Conservation (phyloP, 1,139 yeast species). For the Sugiyamaella paludigena region DNA sequence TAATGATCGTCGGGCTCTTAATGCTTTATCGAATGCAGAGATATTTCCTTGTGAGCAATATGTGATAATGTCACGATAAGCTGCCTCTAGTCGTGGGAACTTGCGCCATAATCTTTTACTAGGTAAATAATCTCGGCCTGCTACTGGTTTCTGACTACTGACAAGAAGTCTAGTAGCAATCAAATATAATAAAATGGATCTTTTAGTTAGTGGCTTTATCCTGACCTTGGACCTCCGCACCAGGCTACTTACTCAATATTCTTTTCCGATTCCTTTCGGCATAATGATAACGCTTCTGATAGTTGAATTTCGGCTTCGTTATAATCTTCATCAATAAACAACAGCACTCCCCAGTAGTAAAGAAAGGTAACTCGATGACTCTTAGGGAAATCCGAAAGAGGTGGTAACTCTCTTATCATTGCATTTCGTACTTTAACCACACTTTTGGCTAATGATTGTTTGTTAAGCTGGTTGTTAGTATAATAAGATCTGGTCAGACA, state of each 20-base stretch:
- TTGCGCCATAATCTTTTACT: slow-evolving; percentile 45
- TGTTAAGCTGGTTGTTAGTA: slow-evolving; percentile 43
- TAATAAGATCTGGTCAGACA: background rate
- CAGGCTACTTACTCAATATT: slow-evolving; percentile 37
- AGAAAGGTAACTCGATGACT: slow-evolving; percentile 58
- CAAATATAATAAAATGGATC: slow-evolving; percentile 37
- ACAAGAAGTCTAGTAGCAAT: slow-evolving; percentile 40
- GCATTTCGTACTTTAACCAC: slow-evolving; percentile 70
- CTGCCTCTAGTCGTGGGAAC: slow-evolving; percentile 44
- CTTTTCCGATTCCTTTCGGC: slow-evolving; percentile 29
- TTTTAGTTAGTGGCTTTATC: slow-evolving; percentile 9
- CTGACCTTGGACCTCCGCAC: too few relatives aligned
- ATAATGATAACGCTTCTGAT: slow-evolving; percentile 46
- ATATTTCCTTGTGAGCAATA: slow-evolving; percentile 59
- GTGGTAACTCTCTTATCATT: slow-evolving; percentile 53
- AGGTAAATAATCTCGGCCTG: slow-evolving; percentile 25
- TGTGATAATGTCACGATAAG: slow-evolving; percentile 52
- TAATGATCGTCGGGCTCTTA: slow-evolving; percentile 48
- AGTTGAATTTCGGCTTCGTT: slow-evolving; percentile 50
- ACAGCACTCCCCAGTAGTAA: slow-evolving; percentile 64
- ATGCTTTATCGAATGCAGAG: slow-evolving; percentile 44
- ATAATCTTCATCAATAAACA: slow-evolving; percentile 62
- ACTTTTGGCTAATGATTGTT: slow-evolving; percentile 74
- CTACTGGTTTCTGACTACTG: slow-evolving; percentile 7
- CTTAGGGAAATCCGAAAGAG: slow-evolving; percentile 45